Conservation (phyloP, 1,284 basidiomycete genomes). For the Ceratobasidium sp. region DNA sequence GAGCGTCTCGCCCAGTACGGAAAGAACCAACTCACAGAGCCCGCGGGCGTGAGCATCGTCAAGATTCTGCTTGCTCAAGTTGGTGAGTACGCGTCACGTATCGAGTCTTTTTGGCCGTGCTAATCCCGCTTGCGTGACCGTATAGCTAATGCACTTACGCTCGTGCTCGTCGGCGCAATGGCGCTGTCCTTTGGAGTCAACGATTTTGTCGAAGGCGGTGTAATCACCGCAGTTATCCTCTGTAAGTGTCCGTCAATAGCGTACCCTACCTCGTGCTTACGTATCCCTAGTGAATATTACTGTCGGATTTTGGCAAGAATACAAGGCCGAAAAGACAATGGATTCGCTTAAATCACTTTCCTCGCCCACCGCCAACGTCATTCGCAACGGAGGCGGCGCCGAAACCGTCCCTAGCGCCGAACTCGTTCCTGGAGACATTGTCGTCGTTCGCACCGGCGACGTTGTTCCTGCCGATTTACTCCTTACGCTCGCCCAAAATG, state of each 20-base stretch:
- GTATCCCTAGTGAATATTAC: constrained; percentile 49
- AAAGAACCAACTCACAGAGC: constrained; percentile 40
- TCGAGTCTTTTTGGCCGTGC: constrained; percentile 26
- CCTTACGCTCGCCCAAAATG: constrained; percentile 46
- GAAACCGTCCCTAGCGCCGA: constrained; percentile 65
- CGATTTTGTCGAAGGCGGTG: constrained; percentile 72
- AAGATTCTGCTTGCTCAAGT: constrained; percentile 30
- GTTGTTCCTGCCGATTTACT: constrained; percentile 70
- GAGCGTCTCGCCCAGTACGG: constrained; percentile 36
- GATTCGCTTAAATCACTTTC: constrained; percentile 66
- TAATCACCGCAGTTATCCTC: constrained; percentile 69
- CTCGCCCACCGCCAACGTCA: constrained; percentile 68
- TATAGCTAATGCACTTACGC: constrained; percentile 56
- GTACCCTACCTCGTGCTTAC: neutral
- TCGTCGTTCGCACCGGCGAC: constrained; percentile 67
- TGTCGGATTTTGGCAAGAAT: constrained; percentile 66
- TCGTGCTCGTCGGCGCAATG: constrained; percentile 66
- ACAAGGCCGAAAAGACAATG: constrained; percentile 68
- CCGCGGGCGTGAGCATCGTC: constrained; percentile 22
- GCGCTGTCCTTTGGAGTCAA: constrained; percentile 70
- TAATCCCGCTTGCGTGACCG: neutral
- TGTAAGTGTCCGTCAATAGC: constrained; percentile 51
- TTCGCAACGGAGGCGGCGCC: constrained; percentile 62
- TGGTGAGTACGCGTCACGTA: constrained; percentile 7
- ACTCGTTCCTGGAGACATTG: constrained; percentile 71